Percentiles rank a stretch among this genome's conserved stretches.
Evolutionary conservation across 2,329 filamentous ascomycete species (phyloP).

Genomic region (Chalaropsis ovoidea): DNA sequence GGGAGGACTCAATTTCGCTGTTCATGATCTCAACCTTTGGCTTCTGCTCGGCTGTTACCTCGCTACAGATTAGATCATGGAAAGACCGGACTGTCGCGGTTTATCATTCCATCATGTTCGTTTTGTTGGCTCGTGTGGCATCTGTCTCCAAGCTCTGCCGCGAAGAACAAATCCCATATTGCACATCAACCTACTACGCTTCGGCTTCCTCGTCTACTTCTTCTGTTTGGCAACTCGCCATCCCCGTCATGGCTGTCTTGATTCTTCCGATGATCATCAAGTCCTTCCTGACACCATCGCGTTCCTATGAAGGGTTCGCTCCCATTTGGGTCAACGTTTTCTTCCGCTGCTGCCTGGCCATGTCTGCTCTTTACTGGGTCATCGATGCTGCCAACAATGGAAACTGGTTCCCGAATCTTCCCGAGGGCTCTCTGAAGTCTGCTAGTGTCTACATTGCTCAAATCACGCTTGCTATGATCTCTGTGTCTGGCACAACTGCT

Average conservation of each 20-base stretch:
- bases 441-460: conserved; percentile 70
- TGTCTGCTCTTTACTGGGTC: conserved; percentile 75
- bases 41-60: conserved; percentile 60
- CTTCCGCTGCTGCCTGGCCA: conserved; percentile 63
- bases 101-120: conserved; percentile 77
- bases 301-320: conserved; percentile 79
- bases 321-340: conserved; percentile 73
- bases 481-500: conserved; percentile 74
- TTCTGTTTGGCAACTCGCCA: conserved; percentile 73
- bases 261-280: conserved; percentile 65
- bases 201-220: conserved; percentile 87
- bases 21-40: conserved; percentile 89
- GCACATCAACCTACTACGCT: conserved; percentile 88
- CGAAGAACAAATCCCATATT: conserved; percentile 97
- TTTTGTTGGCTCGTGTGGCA: conserved; percentile 65
- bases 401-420: conserved; percentile 57
- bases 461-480: conserved; percentile 63
- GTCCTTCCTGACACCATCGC: conserved; percentile 69
- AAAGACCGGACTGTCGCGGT: conserved; percentile 64
- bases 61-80: conserved; percentile 58
- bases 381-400: conserved; percentile 81
- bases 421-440: conserved; percentile 58
- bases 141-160: conserved; percentile 88
- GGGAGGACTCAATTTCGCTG: conserved; percentile 90
- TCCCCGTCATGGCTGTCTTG: conserved; percentile 65